Conservation (phyloP, 345 rosid species). For the Populus davidiana region DNA sequence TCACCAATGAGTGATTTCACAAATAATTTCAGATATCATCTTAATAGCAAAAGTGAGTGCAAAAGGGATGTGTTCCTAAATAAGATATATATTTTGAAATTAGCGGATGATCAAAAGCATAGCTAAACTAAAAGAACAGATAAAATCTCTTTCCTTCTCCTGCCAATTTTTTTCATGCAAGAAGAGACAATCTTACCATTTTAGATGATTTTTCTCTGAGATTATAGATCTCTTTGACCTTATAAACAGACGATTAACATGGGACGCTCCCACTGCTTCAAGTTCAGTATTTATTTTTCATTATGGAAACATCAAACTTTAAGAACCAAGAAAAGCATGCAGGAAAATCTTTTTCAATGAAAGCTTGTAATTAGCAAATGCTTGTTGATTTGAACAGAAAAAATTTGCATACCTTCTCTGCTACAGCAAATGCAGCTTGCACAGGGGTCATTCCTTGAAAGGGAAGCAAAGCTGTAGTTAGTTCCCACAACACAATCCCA, state of each 20-base stretch:
- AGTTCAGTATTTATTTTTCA: neutral
- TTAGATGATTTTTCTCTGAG: neutral
- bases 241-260: neutral
- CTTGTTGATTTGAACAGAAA: neutral
- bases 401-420: slow-evolving; percentile 75
- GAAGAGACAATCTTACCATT: too few species aligned
- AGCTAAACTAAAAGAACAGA: neutral
- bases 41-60: neutral
- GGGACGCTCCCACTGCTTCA: neutral
- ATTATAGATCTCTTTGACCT: neutral
- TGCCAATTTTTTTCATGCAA: neutral
- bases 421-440: slow-evolving; percentile 97
- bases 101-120: neutral
- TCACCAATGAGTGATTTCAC: too few species aligned
- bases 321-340: neutral
- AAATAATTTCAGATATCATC: neutral
- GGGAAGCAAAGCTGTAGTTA: slow-evolving; percentile 93
- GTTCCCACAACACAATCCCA: slow-evolving; percentile 98
- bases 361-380: neutral
- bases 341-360: neutral
- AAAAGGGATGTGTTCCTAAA: neutral
- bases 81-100: neutral
- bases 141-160: neutral
- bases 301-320: neutral
- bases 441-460: slow-evolving; percentile 99